Conservation (phyloP, 2,329 filamentous ascomycete species). For the Coniochaeta sp. region DNA sequence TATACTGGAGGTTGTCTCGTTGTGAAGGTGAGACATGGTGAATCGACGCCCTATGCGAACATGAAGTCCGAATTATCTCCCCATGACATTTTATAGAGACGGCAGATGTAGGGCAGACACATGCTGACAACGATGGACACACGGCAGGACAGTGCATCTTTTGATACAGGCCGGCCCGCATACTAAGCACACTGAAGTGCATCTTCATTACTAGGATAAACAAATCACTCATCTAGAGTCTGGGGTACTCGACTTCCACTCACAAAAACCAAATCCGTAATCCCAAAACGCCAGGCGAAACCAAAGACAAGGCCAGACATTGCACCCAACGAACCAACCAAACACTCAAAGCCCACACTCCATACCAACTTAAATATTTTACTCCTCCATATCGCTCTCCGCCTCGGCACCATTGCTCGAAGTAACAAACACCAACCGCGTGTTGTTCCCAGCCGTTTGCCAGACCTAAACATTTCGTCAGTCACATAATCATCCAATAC, state of each 20-base stretch:
- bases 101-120: no score
- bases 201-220: neutral
- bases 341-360: neutral
- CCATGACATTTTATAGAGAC: no score
- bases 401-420: slow-evolving; percentile 38
- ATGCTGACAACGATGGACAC: no score
- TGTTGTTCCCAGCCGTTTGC: slow-evolving; percentile 68
- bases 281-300: neutral
- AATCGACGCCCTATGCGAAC: no score
- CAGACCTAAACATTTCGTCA: slow-evolving; percentile 55
- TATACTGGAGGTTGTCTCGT: no score
- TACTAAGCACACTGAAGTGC: no score
- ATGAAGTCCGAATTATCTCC: no score
- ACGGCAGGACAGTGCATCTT: no score
- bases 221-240: neutral
- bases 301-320: neutral
- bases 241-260: neutral
- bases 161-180: no score
- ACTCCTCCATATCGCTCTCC: neutral
- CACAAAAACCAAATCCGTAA: neutral
- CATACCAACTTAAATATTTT: neutral
- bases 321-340: neutral
- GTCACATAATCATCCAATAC: slow-evolving; percentile 9
- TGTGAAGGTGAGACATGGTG: no score
- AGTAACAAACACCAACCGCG: slow-evolving; percentile 64